Base-by-base conservation (phyloP, 1,284 basidiomycete species). In the Heterobasidion annosum region DNA sequence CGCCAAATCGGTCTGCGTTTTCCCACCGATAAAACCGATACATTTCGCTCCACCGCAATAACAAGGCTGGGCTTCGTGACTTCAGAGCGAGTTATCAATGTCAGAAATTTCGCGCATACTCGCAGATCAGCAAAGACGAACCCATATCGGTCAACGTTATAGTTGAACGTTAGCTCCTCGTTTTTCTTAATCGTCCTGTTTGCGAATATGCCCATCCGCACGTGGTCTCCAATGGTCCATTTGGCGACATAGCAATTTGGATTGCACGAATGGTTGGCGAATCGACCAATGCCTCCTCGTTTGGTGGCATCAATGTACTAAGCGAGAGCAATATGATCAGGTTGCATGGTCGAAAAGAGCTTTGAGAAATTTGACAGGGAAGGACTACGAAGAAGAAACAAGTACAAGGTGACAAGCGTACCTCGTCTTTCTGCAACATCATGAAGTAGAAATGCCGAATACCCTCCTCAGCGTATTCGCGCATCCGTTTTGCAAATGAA, bases 221-320 rank as follows among this genome's bases (percentile, higher is more conserved):
- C 85, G 61, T 90, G 83, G 35, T 83, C 75, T 9, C 92, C 96
- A 12, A 99, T 83, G 15, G 94, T 94, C 97, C 97, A 99, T 72
- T 98, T 98, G 47, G 94, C 93, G n/a, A 99, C 96, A 65, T 93
- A 97, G 68, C 93, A 98, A 65, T 99, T 99, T 8, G 97, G 97
- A 61, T 87, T 93, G 70, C 97, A 99, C 59, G 93, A 96, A 71
- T 99, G 97, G 67, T 99, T 99, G 34, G 95, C 91, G 67, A 99
- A 99, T 7, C 97, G 88, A 3, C 93, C 96, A 48, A 94, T 94
- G 0, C 94, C 95, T 16, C 97, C 97, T 63, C 87, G 89, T 69
- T 97, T 98, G 1, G 97, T 99, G 1, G 97, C 97, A 69, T 99
- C 97, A 63, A 99, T 93, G 71, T 92, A 99, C 93, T 95, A 16